Conservation (phyloP, 1,139 yeast genomes). For the Candida sp. region DNA sequence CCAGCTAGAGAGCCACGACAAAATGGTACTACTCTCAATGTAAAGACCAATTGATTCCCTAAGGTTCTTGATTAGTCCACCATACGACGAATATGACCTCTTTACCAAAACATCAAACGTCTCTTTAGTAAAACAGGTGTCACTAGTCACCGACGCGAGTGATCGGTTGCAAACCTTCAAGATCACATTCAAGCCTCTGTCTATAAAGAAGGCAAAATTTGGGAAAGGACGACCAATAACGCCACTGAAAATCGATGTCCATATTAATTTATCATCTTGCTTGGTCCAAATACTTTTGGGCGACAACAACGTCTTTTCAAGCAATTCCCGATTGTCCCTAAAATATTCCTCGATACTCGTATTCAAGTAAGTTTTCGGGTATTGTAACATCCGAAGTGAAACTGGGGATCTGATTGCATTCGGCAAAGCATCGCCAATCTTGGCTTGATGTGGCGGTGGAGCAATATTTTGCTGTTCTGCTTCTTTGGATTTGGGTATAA, state of each 20-base stretch:
- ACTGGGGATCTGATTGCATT: slow-evolving; percentile 14
- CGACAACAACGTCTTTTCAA: background rate
- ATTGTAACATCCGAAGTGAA: slow-evolving; percentile 7
- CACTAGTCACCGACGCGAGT: slow-evolving; percentile 15
- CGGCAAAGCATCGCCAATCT: slow-evolving; percentile 16
- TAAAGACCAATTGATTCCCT: slow-evolving; percentile 36
- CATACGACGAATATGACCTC: slow-evolving; percentile 40
- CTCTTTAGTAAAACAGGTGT: slow-evolving; percentile 29
- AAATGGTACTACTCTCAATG: slow-evolving; percentile 40
- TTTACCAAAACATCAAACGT: slow-evolving; percentile 34
- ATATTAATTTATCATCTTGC: slow-evolving; percentile 20
- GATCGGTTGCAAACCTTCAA: slow-evolving; percentile 22
- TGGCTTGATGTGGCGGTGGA: background rate
- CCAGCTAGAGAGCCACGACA: slow-evolving; percentile 44
- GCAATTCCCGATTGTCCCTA: background rate
- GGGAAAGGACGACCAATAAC: slow-evolving; percentile 27
- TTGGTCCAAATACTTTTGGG: slow-evolving; percentile 12
- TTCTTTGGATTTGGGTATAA: background rate
- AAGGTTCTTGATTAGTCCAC: slow-evolving; percentile 35
- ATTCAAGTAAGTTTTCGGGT: slow-evolving; percentile 2
- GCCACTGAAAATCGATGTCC: slow-evolving; percentile 34
- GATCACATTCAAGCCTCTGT: slow-evolving; percentile 39
- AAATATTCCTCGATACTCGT: background rate
- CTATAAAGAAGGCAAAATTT: slow-evolving; percentile 41
- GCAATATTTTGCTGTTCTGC: background rate